Base-by-base conservation (phyloP, 768 basidiomycete species). In the Cubamyces sp. region DNA sequence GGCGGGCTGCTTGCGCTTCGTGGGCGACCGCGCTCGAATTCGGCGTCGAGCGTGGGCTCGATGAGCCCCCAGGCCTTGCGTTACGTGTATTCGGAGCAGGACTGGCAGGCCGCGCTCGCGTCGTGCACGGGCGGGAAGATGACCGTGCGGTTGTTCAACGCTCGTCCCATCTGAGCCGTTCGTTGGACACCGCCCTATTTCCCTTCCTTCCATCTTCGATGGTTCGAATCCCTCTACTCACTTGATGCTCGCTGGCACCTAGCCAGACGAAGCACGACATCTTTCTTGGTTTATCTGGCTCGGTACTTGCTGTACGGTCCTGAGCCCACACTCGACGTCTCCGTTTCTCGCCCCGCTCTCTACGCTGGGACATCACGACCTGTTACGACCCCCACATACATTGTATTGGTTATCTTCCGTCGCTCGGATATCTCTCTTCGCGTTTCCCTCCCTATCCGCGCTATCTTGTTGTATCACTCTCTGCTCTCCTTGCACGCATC, bases 71-170 rank as follows among this genome's bases (percentile, higher is more conserved):
- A 61, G 51, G 52, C 68, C 40, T 57, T 84, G 69, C 76, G 80
- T 56, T 79, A 81, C 62, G 77, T 90, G 46, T 73, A 78, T 9
- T 80, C 79, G 14, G 82, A 87, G 62, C 75, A 74, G n/a, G 84
- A 88, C 49, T 91, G 90, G 90, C 77, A 81, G 60, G 74, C 77
- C 11, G 78, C 83, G 6, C 73, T 80, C 30, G 69, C 78, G 11
- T 71, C 75, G 28, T 74, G 79, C 57, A 78, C 80, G 53, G 75
- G 79, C 59, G 63, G 58, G 25, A 91, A 88, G 71, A 76, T 91
- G 19, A 75, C 82, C 0, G 76, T 92, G 23, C 82, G 84, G 50
- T 76, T 91, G 58, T 69, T 85, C 46, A 82, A 85, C 66, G 70
- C 62, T 26, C 61, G 62, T 45, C 57, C 65, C 6, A 51, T 64